phyloP scores from a whole-genome alignment of 2,329 filamentous ascomycete genomes.

The Colletotrichum sp. region DNA sequence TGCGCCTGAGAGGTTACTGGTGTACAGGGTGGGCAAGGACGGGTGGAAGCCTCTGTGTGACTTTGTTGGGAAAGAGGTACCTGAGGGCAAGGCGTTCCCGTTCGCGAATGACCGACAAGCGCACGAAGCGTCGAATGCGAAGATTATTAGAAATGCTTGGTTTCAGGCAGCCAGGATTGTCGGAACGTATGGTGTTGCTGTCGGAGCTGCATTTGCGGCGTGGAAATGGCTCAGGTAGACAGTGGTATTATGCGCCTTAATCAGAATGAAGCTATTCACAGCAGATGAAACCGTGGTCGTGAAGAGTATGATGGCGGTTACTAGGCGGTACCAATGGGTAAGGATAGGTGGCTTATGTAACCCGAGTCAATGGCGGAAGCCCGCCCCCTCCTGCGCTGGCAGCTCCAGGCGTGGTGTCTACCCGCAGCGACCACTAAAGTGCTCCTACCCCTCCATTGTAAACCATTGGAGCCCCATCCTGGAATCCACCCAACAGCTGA shows the following conservation, averaged over 20 bases:
- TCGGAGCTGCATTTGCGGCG: neutral
- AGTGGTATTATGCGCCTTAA: neutral
- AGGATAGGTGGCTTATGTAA: neutral
- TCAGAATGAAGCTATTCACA: neutral
- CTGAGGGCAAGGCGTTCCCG: conserved; percentile 36
- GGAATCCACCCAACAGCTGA: conserved; percentile 10
- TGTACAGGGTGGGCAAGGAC: conserved; percentile 28
- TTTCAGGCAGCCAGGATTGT: conserved; percentile 39
- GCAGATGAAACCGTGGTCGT: neutral
- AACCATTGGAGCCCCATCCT: neutral
- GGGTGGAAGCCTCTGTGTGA: conserved; percentile 49
- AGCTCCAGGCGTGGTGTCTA: neutral
- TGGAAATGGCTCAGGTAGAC: neutral
- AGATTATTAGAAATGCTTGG: conserved; percentile 27
- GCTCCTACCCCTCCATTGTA: neutral
- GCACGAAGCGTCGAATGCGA: neutral
- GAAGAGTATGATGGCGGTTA: neutral
- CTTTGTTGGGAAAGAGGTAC: conserved; percentile 40
- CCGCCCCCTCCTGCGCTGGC: neutral
- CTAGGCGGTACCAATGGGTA: neutral
- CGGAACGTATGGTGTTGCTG: neutral
- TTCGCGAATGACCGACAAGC: conserved; percentile 31
- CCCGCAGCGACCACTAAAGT: neutral
- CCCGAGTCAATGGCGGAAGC: neutral
- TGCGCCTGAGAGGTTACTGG: conserved; percentile 6